Percentiles rank a stretch among this genome's conserved stretches.
Evolutionary conservation across 225 moss, liverwort and hornwort species (phyloP).

Genomic region (Marchantia polymorpha): DNA sequence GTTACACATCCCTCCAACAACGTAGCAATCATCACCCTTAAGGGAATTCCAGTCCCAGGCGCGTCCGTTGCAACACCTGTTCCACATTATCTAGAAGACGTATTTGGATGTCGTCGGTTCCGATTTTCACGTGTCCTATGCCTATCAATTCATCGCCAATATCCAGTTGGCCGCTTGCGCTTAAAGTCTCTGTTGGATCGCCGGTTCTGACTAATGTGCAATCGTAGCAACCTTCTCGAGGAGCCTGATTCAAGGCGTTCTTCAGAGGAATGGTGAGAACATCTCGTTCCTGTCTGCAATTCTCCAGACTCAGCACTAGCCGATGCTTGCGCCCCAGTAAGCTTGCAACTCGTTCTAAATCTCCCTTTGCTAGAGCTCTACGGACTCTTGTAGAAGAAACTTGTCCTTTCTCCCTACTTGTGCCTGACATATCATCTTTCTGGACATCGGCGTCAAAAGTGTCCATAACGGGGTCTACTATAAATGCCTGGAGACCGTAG

Average conservation of each 20-base stretch:
- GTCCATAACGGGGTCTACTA: conserved; percentile 94
- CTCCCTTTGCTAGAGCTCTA: conserved; percentile 65
- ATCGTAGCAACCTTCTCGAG: conserved; percentile 58
- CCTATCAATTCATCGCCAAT: conserved; percentile 37
- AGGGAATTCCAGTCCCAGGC: conserved; percentile 56
- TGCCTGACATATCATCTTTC: conserved; percentile 41
- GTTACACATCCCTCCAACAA: not conserved
- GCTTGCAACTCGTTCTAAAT: conserved; percentile 64
- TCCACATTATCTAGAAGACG: conserved; percentile 36
- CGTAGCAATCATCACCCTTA: conserved; percentile 37
- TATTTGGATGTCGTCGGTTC: conserved; percentile 31
- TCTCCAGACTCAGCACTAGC: conserved; percentile 58
- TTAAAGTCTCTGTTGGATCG: not conserved
- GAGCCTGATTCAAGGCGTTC: conserved; percentile 81
- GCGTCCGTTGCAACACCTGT: conserved; percentile 51
- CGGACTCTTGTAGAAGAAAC: conserved; percentile 86
- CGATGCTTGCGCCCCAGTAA: conserved; percentile 83
- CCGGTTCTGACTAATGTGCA: conserved; percentile 45
- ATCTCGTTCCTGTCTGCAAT: conserved; percentile 39
- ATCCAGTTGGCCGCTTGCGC: conserved; percentile 19
- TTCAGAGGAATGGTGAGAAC: conserved; percentile 46
- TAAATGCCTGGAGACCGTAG: conserved; percentile 68
- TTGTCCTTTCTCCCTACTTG: conserved; percentile 78
- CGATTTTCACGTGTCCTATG: conserved; percentile 38
- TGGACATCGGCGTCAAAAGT: conserved; percentile 28